A percentile compares a stretch with the other conserved stretches of the same genome.
Conservation (phyloP, 1,139 yeast species). For the Scheffersomyces cryptocercus region DNA sequence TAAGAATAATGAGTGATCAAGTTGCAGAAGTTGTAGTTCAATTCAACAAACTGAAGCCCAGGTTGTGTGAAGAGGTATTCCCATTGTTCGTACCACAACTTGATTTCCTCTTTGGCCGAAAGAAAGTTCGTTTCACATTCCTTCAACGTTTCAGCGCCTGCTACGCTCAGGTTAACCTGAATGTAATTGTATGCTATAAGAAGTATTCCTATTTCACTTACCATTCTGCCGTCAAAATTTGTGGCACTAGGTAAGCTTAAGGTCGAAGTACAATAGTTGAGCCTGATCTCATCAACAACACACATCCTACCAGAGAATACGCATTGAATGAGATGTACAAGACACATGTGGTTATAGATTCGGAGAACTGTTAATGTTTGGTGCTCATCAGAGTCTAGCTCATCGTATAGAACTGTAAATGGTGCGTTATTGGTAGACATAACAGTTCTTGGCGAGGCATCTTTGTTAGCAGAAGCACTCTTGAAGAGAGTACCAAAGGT, state of each 20-base stretch:
- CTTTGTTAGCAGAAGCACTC: neutral
- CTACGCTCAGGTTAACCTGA: slow-evolving; percentile 38
- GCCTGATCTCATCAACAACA: slow-evolving; percentile 64
- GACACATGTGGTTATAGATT: slow-evolving; percentile 71
- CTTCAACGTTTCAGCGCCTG: slow-evolving; percentile 16
- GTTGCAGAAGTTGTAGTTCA: slow-evolving; percentile 67
- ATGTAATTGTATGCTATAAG: slow-evolving; percentile 62
- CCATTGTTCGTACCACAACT: slow-evolving; percentile 72
- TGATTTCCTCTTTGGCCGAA: slow-evolving; percentile 39
- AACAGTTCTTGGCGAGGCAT: too few species aligned
- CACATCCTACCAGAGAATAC: slow-evolving; percentile 75
- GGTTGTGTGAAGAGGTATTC: slow-evolving; percentile 71
- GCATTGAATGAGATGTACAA: slow-evolving; percentile 70
- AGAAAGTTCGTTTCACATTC: slow-evolving; percentile 25
- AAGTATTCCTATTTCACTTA: slow-evolving; percentile 72
- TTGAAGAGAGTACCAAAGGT: slow-evolving; percentile 31
- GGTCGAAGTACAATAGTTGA: slow-evolving; percentile 63
- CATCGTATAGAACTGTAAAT: slow-evolving; percentile 30
- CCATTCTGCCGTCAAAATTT: slow-evolving; percentile 82
- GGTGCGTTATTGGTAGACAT: slow-evolving; percentile 17
- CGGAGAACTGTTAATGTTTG: slow-evolving; percentile 55
- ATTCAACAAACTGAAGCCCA: slow-evolving; percentile 73
- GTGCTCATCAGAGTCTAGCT: slow-evolving; percentile 42
- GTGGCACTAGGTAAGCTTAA: slow-evolving; percentile 66
- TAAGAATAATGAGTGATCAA: slow-evolving; percentile 48